Evolutionary conservation across 2,329 filamentous ascomycete genomes (phyloP).

Genomic region (Salinomyces thailandicus): DNA sequence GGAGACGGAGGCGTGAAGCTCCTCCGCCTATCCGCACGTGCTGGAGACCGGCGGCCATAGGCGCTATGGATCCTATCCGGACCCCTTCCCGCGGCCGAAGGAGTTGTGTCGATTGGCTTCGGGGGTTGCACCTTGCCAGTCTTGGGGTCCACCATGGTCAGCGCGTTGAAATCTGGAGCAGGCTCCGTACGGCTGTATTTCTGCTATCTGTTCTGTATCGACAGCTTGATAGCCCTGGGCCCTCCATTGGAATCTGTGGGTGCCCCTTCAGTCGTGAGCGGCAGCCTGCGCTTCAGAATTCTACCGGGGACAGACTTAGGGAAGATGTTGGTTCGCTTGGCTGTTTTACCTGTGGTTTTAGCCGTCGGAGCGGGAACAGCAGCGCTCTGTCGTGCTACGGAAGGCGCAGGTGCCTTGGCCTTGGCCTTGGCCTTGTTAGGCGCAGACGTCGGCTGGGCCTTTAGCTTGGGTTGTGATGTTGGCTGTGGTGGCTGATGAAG

Average conservation of each 20-base stretch:
- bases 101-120: no score
- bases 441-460: no score
- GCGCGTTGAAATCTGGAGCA: conserved; percentile 17
- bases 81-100: neutral
- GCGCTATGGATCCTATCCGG: conserved; percentile 3
- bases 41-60: conserved; percentile 5
- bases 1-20: neutral
- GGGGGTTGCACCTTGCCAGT: conserved; percentile 16
- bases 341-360: neutral
- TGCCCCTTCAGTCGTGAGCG: no score
- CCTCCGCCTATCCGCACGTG: neutral
- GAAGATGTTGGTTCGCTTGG: neutral
- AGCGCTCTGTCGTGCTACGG: neutral
- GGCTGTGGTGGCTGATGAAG: no score
- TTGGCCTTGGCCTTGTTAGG: neutral
- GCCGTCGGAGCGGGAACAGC: neutral
- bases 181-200: conserved; percentile 17
- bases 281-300: no score
- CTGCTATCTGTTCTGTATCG: conserved; percentile 14
- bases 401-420: neutral
- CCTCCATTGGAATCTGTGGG: no score
- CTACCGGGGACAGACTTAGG: no score
- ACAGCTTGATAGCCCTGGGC: conserved; percentile 14
- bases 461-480: no score
- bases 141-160: conserved; percentile 21